Conservation (phyloP, 2,329 filamentous ascomycete species). For the Aspergillus sclerotialis region DNA sequence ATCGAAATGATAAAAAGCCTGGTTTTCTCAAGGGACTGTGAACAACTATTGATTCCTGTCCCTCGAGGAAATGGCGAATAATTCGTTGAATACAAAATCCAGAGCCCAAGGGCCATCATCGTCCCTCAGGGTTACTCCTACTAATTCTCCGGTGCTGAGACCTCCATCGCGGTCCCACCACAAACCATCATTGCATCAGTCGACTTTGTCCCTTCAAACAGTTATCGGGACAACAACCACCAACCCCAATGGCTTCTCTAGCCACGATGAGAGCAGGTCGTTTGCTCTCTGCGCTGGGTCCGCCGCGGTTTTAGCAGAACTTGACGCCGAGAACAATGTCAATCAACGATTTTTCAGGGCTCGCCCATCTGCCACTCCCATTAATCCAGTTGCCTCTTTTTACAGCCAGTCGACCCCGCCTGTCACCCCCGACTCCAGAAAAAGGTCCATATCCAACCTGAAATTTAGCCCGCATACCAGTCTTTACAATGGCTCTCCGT, state of each 20-base stretch:
- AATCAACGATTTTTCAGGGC: conserved; percentile 87
- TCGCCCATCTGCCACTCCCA: conserved; percentile 61
- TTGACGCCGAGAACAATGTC: conserved; percentile 58
- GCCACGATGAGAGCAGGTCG: conserved; percentile 57
- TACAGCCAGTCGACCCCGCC: conserved; percentile 51
- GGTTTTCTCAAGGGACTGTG: conserved; percentile 18
- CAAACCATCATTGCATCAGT: conserved; percentile 37
- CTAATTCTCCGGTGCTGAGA: conserved; percentile 64
- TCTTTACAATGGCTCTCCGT: conserved; percentile 40
- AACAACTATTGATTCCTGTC: conserved; percentile 15
- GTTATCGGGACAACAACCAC: conserved; percentile 87
- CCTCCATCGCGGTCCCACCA: conserved; percentile 58
- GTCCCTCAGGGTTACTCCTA: conserved; percentile 62
- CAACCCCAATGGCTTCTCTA: conserved; percentile 80
- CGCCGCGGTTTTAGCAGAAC: conserved; percentile 79
- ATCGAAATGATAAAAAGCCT: conserved; percentile 20
- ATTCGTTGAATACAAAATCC: conserved; percentile 26
- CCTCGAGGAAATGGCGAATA: conserved; percentile 31
- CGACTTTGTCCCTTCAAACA: conserved; percentile 63
- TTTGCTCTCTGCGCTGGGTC: conserved; percentile 93
- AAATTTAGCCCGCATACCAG: conserved; percentile 42
- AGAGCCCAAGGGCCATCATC: conserved; percentile 25
- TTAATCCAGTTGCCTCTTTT: conserved; percentile 53
- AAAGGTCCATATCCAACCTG: conserved; percentile 50
- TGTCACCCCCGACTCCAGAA: conserved; percentile 50